Conservation (phyloP, 352 stramenopile species). For the Bremia lactucae region DNA sequence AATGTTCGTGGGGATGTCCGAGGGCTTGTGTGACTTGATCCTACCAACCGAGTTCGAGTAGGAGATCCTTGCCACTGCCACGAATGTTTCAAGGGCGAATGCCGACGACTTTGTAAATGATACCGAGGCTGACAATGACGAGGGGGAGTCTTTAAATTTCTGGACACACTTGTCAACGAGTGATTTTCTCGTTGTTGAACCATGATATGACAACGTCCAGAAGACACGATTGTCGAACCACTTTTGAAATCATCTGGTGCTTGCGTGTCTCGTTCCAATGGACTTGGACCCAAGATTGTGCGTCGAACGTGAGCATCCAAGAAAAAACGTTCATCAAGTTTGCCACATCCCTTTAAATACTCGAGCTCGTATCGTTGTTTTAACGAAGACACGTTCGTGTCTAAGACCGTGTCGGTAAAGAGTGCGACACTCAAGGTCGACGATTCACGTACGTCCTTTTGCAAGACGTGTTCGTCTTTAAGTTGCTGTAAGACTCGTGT, state of each 20-base stretch:
- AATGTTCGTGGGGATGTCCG: constrained; percentile 33
- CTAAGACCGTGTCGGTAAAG: constrained; percentile 27
- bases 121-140: constrained; percentile 19
- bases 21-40: constrained; percentile 15
- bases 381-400: constrained; percentile 29
- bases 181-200: constrained; percentile 21
- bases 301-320: constrained; percentile 21
- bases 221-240: constrained; percentile 17
- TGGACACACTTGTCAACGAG: constrained; percentile 2
- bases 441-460: constrained; percentile 1
- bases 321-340: constrained; percentile 54
- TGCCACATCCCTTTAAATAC: constrained; percentile 38
- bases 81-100: constrained; percentile 26
- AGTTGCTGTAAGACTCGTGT: constrained; percentile 33
- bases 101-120: too few relatives aligned
- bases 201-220: constrained; percentile 26
- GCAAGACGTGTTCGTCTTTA: constrained; percentile 15
- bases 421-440: constrained; percentile 17
- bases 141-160: constrained; percentile 27
- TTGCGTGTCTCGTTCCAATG: constrained; percentile 2
- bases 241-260: constrained; percentile 8
- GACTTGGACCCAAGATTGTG: constrained; percentile 25
- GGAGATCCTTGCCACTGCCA: constrained; percentile 71
- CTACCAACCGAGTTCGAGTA: constrained; percentile 4
- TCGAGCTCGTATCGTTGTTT: constrained; percentile 28